A percentile compares a stretch with the other conserved stretches of the same genome.
These are phyloP conservation scores for Penicillium daleae DNA, from an alignment of 495 filamentous ascomycete genomes.

Conservation along the genomic window DNA sequence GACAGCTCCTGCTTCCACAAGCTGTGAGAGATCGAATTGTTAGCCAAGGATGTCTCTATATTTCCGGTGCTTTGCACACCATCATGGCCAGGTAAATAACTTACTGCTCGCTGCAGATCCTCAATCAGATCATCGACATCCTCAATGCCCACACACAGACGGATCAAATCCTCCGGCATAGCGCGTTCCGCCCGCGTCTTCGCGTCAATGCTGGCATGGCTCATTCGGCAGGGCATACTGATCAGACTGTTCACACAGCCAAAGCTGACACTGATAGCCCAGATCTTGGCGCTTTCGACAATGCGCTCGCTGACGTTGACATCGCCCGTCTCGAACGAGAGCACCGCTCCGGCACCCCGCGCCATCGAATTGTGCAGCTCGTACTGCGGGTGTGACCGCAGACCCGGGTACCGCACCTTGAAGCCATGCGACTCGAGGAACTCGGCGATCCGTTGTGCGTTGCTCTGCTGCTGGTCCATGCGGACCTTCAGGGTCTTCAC, in stretches of 20 bases:
- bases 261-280: slow-evolving; percentile 95
- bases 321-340: slow-evolving; percentile 95
- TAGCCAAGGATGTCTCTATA: slow-evolving; percentile 11
- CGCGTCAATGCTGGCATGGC: slow-evolving; percentile 96
- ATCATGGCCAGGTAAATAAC: slow-evolving; percentile 41
- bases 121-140: slow-evolving; percentile 92
- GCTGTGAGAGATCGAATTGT: slow-evolving; percentile 51
- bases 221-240: slow-evolving; percentile 99
- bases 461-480: slow-evolving; percentile 96
- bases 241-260: slow-evolving; percentile 98
- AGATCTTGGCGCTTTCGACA: slow-evolving; percentile 87
- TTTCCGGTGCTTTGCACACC: slow-evolving; percentile 2
- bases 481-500: slow-evolving; percentile 95
- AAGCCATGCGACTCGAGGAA: slow-evolving; percentile 93
- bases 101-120: slow-evolving; percentile 85
- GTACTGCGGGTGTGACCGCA: slow-evolving; percentile 94
- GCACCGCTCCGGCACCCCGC: slow-evolving; percentile 87
- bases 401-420: slow-evolving; percentile 89
- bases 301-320: slow-evolving; percentile 81
- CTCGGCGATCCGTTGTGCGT: slow-evolving; percentile 85
- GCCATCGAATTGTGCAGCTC: slow-evolving; percentile 95
- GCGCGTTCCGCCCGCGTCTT: slow-evolving; percentile 87
- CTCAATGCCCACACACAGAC: slow-evolving; percentile 95
- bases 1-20: slow-evolving; percentile 93
- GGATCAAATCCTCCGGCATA: slow-evolving; percentile 94